phyloP scores from a whole-genome alignment of 1,139 yeast genomes.

The Kodamaea suecica region DNA sequence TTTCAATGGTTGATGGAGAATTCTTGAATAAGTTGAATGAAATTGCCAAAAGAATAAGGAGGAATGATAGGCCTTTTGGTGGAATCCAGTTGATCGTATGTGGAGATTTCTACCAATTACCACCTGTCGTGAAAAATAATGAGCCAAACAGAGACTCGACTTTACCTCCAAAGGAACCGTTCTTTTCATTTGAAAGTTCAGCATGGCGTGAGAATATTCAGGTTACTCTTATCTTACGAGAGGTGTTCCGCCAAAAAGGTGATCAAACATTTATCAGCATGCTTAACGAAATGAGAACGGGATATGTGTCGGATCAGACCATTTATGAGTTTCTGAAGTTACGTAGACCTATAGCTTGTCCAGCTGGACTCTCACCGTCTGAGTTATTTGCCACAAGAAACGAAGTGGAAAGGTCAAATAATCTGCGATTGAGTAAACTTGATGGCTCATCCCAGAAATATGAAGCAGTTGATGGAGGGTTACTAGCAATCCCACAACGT shows the following conservation, averaged over 20 bases:
- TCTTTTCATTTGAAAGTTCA: constrained; percentile 75
- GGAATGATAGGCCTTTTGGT: constrained; percentile 65
- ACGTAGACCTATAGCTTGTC: constrained; percentile 51
- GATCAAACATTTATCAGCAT: constrained; percentile 73
- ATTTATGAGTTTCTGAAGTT: constrained; percentile 53
- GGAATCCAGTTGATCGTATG: constrained; percentile 82
- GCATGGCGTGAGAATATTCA: constrained; percentile 70
- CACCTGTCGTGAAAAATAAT: constrained; percentile 58
- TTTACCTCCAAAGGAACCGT: constrained; percentile 14
- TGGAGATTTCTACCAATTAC: constrained; percentile 90
- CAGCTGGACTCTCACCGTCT: constrained; percentile 80
- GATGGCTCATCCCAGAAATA: constrained; percentile 48
- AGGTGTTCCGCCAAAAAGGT: constrained; percentile 90
- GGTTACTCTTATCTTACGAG: constrained; percentile 64
- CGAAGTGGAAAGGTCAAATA: constrained; percentile 83
- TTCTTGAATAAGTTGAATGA: constrained; percentile 68
- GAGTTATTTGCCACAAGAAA: constrained; percentile 77
- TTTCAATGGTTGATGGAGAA: constrained; percentile 83
- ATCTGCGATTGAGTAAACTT: constrained; percentile 48
- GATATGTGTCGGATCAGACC: constrained; percentile 57
- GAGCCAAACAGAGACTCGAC: constrained; percentile 19
- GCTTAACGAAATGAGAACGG: constrained; percentile 85
- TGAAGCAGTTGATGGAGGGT: constrained; percentile 63
- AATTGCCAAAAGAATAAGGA: constrained; percentile 58
- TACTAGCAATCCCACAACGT: constrained; percentile 41